Conservation (phyloP, 1,284 basidiomycete species). For the Dichomitus squalens region DNA sequence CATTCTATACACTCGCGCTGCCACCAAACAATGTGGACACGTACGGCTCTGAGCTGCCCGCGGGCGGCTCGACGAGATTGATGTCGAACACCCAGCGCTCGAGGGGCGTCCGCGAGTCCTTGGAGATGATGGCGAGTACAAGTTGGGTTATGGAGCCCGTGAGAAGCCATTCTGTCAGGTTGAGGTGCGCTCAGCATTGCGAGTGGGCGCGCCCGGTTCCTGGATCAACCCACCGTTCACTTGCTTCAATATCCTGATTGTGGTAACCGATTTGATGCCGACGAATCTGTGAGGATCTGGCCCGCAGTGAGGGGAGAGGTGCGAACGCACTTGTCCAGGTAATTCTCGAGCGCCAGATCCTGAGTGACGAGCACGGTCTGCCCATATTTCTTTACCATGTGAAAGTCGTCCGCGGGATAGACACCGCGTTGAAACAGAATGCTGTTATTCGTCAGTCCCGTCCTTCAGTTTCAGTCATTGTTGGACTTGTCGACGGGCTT, state of each 20-base stretch:
- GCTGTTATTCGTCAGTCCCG: constrained; percentile 40
- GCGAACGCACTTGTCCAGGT: constrained; percentile 74
- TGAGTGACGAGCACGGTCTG: constrained; percentile 94
- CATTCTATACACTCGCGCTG: constrained; percentile 1
- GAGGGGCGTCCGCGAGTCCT: constrained; percentile 88
- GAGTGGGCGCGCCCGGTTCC: constrained; percentile 9
- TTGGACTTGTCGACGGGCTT: constrained; percentile 34
- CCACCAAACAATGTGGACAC: constrained; percentile 26
- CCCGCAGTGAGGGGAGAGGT: constrained; percentile 1
- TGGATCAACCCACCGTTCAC: constrained; percentile 71
- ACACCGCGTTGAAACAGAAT: constrained; percentile 97
- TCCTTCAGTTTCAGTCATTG: background rate
- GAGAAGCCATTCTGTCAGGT: constrained; percentile 82
- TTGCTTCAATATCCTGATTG: constrained; percentile 80
- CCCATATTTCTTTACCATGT: constrained; percentile 99
- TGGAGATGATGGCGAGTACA: constrained; percentile 94
- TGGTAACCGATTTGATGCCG: background rate
- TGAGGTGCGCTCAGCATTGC: constrained; percentile 4
- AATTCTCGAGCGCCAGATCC: constrained; percentile 90
- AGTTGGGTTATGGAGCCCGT: constrained; percentile 89
- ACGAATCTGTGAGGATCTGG: background rate
- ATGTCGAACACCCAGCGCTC: constrained; percentile 99
- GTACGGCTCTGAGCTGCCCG: constrained; percentile 51
- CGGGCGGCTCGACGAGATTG: constrained; percentile 69
- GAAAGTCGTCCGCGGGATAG: constrained; percentile 98